A percentile compares a stretch with the other conserved stretches of the same genome.
phyloP scores from a whole-genome alignment of 208 protist species.

The Leishmania turanica region DNA sequence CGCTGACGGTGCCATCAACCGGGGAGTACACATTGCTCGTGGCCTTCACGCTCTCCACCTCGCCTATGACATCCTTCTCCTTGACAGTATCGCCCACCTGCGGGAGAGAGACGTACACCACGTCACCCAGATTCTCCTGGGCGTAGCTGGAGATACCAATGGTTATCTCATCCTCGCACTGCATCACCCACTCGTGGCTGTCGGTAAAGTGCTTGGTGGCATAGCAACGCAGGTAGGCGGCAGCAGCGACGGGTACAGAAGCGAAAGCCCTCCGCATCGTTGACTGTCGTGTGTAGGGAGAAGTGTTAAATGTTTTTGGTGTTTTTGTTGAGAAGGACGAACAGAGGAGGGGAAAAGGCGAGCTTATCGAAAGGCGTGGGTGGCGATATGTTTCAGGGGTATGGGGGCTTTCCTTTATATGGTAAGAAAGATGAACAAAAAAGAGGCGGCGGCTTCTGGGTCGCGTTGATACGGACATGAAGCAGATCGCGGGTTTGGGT shows the following conservation, averaged over 20 bases:
- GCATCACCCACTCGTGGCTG: constrained; percentile 91
- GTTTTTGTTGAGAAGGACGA: not conserved
- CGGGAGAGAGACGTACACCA: constrained; percentile 92
- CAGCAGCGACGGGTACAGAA: constrained; percentile 29
- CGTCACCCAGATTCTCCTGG: constrained; percentile 90
- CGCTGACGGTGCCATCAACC: constrained; percentile 74
- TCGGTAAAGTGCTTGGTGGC: constrained; percentile 87
- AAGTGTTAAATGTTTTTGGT: not conserved
- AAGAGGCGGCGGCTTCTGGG: not conserved
- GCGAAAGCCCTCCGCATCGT: constrained; percentile 61
- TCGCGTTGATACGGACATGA: not conserved
- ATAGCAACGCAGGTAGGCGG: constrained; percentile 52
- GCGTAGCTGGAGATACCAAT: constrained; percentile 90
- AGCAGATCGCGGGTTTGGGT: not conserved
- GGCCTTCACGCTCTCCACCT: constrained; percentile 94
- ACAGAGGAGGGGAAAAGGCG: not conserved
- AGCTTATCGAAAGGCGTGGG: not conserved
- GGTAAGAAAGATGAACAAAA: not conserved
- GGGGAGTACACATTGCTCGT: constrained; percentile 92
- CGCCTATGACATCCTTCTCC: constrained; percentile 73
- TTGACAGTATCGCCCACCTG: constrained; percentile 83
- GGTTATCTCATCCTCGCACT: constrained; percentile 63
- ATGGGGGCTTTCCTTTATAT: not conserved
- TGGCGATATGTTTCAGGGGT: not conserved
- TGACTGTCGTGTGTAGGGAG: not conserved